These are phyloP conservation scores for Neurospora sp. DNA, from an alignment of 495 filamentous ascomycete species.

Conservation along the genomic window DNA sequence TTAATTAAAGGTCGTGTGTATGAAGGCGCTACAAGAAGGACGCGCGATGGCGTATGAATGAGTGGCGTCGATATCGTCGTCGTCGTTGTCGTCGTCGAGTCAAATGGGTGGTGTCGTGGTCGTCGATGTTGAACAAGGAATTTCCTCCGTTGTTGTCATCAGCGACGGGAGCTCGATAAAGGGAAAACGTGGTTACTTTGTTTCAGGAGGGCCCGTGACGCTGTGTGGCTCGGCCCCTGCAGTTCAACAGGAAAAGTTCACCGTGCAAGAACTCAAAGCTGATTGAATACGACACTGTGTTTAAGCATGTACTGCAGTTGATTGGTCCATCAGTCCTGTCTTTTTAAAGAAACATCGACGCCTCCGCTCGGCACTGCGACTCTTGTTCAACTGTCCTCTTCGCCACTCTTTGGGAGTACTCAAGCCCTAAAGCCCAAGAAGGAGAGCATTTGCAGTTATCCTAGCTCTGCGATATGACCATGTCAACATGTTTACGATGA, in stretches of 20 bases:
- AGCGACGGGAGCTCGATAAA: constrained; percentile 4
- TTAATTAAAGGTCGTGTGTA: background rate
- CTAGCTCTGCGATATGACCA: background rate
- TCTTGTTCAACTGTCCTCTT: background rate
- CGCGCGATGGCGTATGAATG: background rate
- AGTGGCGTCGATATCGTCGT: background rate
- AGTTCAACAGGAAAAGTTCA: background rate
- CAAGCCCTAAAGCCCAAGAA: background rate
- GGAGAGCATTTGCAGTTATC: background rate
- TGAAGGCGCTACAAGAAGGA: background rate
- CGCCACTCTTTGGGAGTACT: background rate
- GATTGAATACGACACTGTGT: background rate
- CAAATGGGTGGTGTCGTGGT: background rate
- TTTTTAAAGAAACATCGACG: background rate
- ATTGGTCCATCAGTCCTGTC: background rate
- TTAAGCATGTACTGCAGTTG: background rate
- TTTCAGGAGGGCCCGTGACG: constrained; percentile 8
- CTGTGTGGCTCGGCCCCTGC: constrained; percentile 3
- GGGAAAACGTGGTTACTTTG: constrained; percentile 18
- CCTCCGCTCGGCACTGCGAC: background rate
- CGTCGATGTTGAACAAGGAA: background rate
- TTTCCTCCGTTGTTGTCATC: background rate
- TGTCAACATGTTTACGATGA: background rate
- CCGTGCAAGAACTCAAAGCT: background rate
- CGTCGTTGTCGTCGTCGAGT: background rate